Percentiles rank a stretch among this genome's conserved stretches.
Conservation (phyloP, 2,329 filamentous ascomycete species). For the Fusarium torreyae region DNA sequence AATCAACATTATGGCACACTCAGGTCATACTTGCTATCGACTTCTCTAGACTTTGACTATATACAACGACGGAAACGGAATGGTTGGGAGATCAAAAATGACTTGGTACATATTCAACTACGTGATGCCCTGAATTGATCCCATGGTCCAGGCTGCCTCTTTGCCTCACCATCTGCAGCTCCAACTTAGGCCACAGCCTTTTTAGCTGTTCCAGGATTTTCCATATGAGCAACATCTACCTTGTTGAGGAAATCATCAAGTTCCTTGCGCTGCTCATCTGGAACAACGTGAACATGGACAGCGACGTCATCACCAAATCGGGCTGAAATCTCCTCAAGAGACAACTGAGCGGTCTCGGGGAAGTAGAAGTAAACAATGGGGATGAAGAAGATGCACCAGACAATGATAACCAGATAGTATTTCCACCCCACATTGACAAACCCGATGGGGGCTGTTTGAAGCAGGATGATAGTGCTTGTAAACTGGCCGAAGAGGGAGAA, state of each 20-base stretch:
- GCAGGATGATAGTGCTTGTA: slow-evolving; percentile 61
- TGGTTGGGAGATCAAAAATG: no score
- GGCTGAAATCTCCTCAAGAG: slow-evolving; percentile 59
- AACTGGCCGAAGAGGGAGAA: slow-evolving; percentile 66
- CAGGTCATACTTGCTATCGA: no score
- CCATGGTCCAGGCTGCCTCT: no score
- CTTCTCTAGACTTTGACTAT: no score
- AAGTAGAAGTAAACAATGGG: slow-evolving; percentile 52
- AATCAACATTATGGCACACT: no score
- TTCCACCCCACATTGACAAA: slow-evolving; percentile 64
- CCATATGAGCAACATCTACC: slow-evolving; percentile 3
- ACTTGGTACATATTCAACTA: no score
- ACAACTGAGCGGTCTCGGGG: slow-evolving; percentile 52
- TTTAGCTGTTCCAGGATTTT: accelerated
- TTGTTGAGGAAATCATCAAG: slow-evolving; percentile 4
- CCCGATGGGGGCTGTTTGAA: slow-evolving; percentile 57
- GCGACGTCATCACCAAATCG: slow-evolving; percentile 65
- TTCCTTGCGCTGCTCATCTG: slow-evolving; percentile 48
- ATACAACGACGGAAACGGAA: no score
- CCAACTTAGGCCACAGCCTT: no score
- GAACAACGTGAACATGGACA: slow-evolving; percentile 60
- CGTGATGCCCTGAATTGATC: no score
- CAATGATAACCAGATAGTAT: slow-evolving; percentile 64
- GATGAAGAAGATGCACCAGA: slow-evolving; percentile 55
- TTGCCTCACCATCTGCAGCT: no score